Evolutionary conservation across 2,329 filamentous ascomycete species (phyloP), one percentile per base, ranked within the genome.

Genomic region (Phyllosticta citrichinensis): DNA sequence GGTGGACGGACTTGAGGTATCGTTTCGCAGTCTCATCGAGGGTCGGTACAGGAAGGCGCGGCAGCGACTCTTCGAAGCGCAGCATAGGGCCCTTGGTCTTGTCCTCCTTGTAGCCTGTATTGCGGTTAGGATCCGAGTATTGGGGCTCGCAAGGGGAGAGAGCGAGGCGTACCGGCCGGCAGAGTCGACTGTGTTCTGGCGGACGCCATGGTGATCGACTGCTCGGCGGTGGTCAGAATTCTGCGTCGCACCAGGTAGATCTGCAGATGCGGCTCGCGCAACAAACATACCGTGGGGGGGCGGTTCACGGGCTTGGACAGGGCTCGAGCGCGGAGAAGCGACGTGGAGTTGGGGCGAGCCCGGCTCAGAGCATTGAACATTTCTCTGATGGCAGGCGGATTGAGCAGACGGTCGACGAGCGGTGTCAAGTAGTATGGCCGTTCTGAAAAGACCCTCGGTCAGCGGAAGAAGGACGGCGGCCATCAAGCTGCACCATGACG

Each of bases 31-130:
- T 94, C 78, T 94, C 89, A 71, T 93, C 85, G 66, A 95, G 87
- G 1, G 87, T 87, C 11, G 89, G 89, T 3, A 94, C 88, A 14
- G 90, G 89, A 27, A 95, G 81, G 47, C 81, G 82, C 53, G 89
- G 89, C 33, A 95, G 83, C n/a, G 88, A 93, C 47, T 92, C 88
- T 73, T 95, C 88, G 74, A 88, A 95, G 67, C 90, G 84, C 67
- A 94, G 81, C 88, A 90, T 94, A 55, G 84, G 80, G 59, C 88
- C 89, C 73, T 91, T 92, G 69, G 85, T 85, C 68, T 81, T 81
- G 75, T 94, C 89, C 77, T 94, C 90, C 69, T 81, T 84, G 77
- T 94, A 93, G 68, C 87, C 89, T 89, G 69, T 56, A 57, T 14
- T 50, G 52, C 19, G 40, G 60, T 63, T 54, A 60, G 52, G 17